These are phyloP conservation scores for Pythium scleroteichum DNA, from an alignment of 352 stramenopile genomes.

Conservation along the genomic window DNA sequence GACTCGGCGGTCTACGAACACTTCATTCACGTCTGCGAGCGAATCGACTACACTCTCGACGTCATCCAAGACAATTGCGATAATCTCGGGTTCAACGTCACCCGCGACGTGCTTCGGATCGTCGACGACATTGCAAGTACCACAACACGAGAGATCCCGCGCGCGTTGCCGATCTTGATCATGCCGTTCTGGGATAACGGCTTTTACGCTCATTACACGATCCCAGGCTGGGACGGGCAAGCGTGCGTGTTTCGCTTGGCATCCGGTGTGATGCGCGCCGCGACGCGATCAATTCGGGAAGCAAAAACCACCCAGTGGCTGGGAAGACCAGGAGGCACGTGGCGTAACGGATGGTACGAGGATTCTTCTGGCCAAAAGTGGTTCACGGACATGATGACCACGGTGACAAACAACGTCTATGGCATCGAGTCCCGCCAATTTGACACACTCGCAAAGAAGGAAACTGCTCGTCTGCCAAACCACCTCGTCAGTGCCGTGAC, in stretches of 20 bases:
- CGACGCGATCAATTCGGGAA: constrained; percentile 18
- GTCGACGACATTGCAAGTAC: constrained; percentile 24
- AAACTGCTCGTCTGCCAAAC: constrained; percentile 2
- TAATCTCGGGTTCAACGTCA: constrained; percentile 32
- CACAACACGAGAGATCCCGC: constrained; percentile 11
- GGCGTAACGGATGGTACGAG: constrained; percentile 41
- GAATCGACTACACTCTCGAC: constrained; percentile 20
- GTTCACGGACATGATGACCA: constrained; percentile 29
- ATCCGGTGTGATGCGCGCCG: not conserved
- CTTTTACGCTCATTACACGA: constrained; percentile 14
- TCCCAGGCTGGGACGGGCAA: constrained; percentile 28
- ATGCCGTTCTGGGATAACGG: constrained; percentile 40
- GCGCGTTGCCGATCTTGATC: constrained; percentile 34
- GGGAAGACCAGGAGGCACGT: constrained; percentile 20
- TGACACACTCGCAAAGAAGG: constrained; percentile 9
- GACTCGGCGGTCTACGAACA: not conserved
- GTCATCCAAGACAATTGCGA: constrained; percentile 25
- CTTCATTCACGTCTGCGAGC: constrained; percentile 25
- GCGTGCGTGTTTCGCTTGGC: constrained; percentile 33
- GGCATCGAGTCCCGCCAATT: constrained; percentile 25
- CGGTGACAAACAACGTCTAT: not conserved
- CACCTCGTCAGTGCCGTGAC: constrained; percentile 12
- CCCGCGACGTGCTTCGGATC: constrained; percentile 21
- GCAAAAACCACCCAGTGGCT: constrained; percentile 29
- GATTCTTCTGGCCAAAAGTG: constrained; percentile 16